A percentile compares a stretch with the other conserved stretches of the same genome.
Evolutionary conservation across 228 moss, liverwort and hornwort genomes (phyloP).

Genomic region (Sphagnum fallax): DNA sequence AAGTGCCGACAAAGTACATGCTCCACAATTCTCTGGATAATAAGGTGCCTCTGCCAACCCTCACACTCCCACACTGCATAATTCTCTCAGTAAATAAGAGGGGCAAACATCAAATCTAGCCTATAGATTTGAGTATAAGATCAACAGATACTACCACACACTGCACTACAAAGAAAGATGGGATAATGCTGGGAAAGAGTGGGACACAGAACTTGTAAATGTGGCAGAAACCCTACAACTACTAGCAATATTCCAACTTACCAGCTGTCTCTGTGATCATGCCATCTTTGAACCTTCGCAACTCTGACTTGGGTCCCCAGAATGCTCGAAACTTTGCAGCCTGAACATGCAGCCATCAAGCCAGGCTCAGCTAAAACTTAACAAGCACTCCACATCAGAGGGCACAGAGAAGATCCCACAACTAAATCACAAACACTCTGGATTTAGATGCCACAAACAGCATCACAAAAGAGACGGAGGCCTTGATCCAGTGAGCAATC

Average conservation of each 20-base stretch:
- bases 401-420: too few relatives aligned
- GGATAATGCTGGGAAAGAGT: too few relatives aligned
- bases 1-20: constrained; percentile 71
- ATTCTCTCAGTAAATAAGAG: constrained; percentile 5
- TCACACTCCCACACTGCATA: constrained; percentile 89
- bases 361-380: background rate
- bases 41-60: constrained; percentile 82
- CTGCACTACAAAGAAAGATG: too few relatives aligned
- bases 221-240: too few relatives aligned
- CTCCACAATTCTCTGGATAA: constrained; percentile 59
- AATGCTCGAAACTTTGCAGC: constrained; percentile 77
- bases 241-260: background rate
- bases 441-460: too few relatives aligned
- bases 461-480: too few relatives aligned
- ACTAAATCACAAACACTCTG: too few relatives aligned
- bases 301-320: constrained; percentile 86
- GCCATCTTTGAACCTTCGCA: constrained; percentile 90
- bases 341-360: constrained; percentile 16
- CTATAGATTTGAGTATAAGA: too few relatives aligned
- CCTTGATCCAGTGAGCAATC: too few relatives aligned
- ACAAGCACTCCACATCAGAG: background rate
- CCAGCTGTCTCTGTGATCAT: constrained; percentile 92
- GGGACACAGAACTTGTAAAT: too few relatives aligned
- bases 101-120: too few relatives aligned
- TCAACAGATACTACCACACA: too few relatives aligned